These are phyloP conservation scores for Penicillium cosmopolitanum DNA, from an alignment of 495 filamentous ascomycete genomes.

Conservation along the genomic window DNA sequence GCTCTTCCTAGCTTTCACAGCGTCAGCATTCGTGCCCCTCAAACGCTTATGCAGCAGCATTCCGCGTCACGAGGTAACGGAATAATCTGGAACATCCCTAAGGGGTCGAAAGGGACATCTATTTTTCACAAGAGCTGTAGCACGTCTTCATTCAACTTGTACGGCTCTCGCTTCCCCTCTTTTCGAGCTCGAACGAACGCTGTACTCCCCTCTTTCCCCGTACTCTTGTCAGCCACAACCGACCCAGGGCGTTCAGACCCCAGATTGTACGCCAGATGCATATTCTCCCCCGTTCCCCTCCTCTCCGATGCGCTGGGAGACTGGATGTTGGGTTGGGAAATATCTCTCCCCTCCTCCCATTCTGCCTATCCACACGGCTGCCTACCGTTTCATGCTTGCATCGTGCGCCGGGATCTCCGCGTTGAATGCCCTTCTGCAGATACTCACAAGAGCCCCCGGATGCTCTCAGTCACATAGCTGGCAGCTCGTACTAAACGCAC, in stretches of 20 bases:
- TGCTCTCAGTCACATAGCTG: constrained; percentile 11
- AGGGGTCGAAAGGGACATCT: neutral
- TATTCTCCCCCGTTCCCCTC: constrained; percentile 3
- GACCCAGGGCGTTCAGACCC: constrained; percentile 10
- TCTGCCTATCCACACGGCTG: neutral
- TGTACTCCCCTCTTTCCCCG: constrained; percentile 2
- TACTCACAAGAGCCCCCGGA: constrained; percentile 15
- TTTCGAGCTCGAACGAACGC: neutral
- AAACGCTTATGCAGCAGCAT: constrained; percentile 8
- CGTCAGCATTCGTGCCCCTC: constrained; percentile 11
- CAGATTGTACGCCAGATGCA: constrained; percentile 7
- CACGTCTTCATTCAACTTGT: neutral
- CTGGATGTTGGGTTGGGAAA: neutral
- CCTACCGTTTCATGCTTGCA: constrained; percentile 16
- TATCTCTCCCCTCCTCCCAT: neutral
- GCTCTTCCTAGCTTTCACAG: constrained; percentile 5
- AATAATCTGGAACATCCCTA: constrained; percentile 12
- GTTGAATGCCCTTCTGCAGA: constrained; percentile 20
- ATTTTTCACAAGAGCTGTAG: neutral
- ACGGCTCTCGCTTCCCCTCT: neutral
- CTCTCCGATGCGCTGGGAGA: neutral
- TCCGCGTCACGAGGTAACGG: constrained; percentile 9
- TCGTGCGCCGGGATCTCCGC: constrained; percentile 16
- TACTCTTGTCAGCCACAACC: constrained; percentile 15
- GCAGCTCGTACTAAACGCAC: constrained; percentile 11